Evolutionary conservation across 768 basidiomycete genomes (phyloP).

Genomic region (Russula dissimulans): DNA sequence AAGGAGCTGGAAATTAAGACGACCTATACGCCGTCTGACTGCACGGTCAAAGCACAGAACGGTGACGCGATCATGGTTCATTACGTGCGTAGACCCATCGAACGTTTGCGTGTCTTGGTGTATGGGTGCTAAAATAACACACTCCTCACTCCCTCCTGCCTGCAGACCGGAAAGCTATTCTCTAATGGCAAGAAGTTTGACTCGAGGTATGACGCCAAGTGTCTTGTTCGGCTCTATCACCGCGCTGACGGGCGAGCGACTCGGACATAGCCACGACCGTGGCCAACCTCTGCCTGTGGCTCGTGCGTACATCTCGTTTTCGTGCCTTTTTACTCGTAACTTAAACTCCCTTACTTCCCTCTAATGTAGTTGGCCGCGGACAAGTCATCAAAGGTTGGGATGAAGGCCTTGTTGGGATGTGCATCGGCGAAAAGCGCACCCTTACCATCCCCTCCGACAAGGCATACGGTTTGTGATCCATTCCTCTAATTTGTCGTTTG

Average conservation of each 20-base stretch:
- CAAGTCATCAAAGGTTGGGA: slow-evolving; percentile 88
- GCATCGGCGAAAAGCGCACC: slow-evolving; percentile 77
- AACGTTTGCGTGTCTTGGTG: too few relatives aligned
- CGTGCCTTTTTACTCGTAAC: neutral
- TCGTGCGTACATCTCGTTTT: slow-evolving; percentile 37
- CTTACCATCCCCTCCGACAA: slow-evolving; percentile 74
- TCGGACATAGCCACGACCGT: slow-evolving; percentile 50
- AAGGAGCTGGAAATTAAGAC: slow-evolving; percentile 53
- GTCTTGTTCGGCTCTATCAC: neutral
- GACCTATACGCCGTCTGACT: slow-evolving; percentile 49
- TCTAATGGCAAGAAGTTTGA: slow-evolving; percentile 79
- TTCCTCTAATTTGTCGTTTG: neutral
- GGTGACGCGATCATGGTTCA: slow-evolving; percentile 67
- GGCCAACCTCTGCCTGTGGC: slow-evolving; percentile 67
- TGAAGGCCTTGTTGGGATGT: slow-evolving; percentile 75
- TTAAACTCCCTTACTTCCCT: neutral
- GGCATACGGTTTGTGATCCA: slow-evolving; percentile 65
- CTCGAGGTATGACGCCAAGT: slow-evolving; percentile 49
- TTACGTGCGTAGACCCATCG: slow-evolving; percentile 45
- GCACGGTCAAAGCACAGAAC: slow-evolving; percentile 42
- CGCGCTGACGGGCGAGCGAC: neutral
- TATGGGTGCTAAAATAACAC: too few relatives aligned
- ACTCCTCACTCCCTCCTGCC: neutral
- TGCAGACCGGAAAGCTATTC: slow-evolving; percentile 73
- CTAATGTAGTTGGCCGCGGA: slow-evolving; percentile 53